Evolutionary conservation across 2,329 filamentous ascomycete species (phyloP).

Genomic region (Acrodontium crateriforme): DNA sequence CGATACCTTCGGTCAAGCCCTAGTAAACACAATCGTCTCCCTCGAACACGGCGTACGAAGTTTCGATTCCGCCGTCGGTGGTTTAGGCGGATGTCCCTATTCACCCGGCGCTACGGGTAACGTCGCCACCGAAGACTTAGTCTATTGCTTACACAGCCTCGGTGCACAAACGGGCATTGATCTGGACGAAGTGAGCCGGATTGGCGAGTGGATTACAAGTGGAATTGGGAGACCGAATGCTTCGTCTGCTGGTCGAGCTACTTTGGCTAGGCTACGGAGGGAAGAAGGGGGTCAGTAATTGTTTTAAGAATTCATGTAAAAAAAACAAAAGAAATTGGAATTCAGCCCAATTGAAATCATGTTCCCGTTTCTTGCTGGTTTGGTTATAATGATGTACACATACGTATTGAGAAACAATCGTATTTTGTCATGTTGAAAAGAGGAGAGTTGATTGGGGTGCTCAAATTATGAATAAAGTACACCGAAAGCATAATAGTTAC

Average conservation of each 20-base stretch:
- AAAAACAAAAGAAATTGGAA: too few species aligned
- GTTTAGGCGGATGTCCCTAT: conserved; percentile 73
- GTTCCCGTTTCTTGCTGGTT: too few species aligned
- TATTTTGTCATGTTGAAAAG: too few species aligned
- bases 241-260: conserved; percentile 55
- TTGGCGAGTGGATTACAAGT: conserved; percentile 58
- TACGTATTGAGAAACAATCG: too few species aligned
- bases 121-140: conserved; percentile 70
- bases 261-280: conserved; percentile 13
- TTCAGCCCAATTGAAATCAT: too few species aligned
- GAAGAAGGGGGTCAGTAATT: conserved; percentile 2
- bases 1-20: conserved; percentile 73
- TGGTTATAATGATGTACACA: too few species aligned
- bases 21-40: conserved; percentile 68
- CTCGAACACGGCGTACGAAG: conserved; percentile 64
- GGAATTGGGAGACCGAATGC: conserved; percentile 50
- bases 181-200: conserved; percentile 49
- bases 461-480: too few species aligned
- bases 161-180: conserved; percentile 64
- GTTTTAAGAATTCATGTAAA: too few species aligned
- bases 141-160: conserved; percentile 59
- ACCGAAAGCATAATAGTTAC: too few species aligned
- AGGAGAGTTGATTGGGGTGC: too few species aligned
- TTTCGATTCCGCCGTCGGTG: conserved; percentile 69
- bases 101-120: conserved; percentile 78